Conservation (phyloP, 768 basidiomycete species). For the Russula emetica region DNA sequence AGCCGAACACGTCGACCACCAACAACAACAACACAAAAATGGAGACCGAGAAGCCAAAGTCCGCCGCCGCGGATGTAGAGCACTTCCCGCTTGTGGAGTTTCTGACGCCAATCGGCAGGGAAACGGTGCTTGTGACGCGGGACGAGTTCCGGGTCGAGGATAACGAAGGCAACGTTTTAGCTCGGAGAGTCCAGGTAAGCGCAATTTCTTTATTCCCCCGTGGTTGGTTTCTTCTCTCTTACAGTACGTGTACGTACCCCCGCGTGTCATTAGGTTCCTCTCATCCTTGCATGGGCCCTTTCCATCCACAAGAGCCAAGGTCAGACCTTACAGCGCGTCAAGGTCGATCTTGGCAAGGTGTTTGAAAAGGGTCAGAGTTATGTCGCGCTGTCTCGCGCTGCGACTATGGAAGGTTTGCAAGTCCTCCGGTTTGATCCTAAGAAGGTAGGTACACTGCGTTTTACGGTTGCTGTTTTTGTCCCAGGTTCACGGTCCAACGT, state of each 20-base stretch:
- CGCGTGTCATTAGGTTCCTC: slow-evolving; percentile 47
- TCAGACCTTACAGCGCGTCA: slow-evolving; percentile 63
- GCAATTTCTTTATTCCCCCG: background rate
- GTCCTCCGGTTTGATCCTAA: slow-evolving; percentile 50
- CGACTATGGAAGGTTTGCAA: slow-evolving; percentile 51
- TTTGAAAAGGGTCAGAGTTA: slow-evolving; percentile 59
- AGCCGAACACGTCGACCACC: background rate
- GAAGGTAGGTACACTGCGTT: slow-evolving; percentile 40
- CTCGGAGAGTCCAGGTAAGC: slow-evolving; percentile 43
- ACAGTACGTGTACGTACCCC: background rate
- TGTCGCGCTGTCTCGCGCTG: slow-evolving; percentile 50
- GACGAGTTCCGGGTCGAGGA: slow-evolving; percentile 54
- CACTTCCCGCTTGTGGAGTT: slow-evolving; percentile 47
- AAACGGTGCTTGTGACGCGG: slow-evolving; percentile 46
- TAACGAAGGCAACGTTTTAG: slow-evolving; percentile 46
- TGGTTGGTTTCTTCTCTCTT: background rate
- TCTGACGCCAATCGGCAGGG: slow-evolving; percentile 41
- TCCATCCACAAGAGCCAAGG: slow-evolving; percentile 78
- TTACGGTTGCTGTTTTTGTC: background rate
- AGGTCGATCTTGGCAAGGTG: slow-evolving; percentile 59
- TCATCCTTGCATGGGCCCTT: slow-evolving; percentile 77
- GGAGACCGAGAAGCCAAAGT: slow-evolving; percentile 34
- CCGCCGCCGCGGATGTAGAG: slow-evolving; percentile 36
- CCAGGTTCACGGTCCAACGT: too few species aligned
- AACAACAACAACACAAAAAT: slow-evolving; percentile 22